Evolutionary conservation across 2,329 filamentous ascomycete species (phyloP).

Genomic region (Diaporthe humulicola): DNA sequence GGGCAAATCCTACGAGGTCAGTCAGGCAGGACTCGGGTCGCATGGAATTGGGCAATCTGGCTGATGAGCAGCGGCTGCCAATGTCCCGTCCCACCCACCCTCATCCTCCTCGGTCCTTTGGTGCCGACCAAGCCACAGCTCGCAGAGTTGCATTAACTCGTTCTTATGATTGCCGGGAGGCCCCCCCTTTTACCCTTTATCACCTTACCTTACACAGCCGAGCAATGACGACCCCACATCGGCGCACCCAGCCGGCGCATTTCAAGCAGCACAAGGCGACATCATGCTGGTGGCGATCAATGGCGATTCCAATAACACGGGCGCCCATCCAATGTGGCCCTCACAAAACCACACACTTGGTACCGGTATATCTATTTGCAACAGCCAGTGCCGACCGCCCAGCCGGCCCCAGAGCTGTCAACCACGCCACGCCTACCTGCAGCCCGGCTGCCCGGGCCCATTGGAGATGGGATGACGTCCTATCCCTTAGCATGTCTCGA

Average conservation of each 20-base stretch:
- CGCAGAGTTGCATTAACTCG: conserved; percentile 26
- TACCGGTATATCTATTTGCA: not conserved
- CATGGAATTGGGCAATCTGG: conserved; percentile 28
- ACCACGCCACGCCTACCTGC: conserved; percentile 9
- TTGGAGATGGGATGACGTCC: conserved; percentile 25
- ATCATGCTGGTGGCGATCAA: conserved; percentile 23
- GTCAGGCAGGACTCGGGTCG: not conserved
- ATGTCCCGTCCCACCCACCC: conserved; percentile 26
- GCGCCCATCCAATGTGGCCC: not conserved
- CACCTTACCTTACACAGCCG: conserved; percentile 9
- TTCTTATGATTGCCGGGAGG: conserved; percentile 11
- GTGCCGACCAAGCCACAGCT: conserved; percentile 30
- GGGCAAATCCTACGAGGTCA: not conserved
- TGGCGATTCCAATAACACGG: not conserved
- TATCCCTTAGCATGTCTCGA: conserved; percentile 19
- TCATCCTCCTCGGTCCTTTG: conserved; percentile 24
- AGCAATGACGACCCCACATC: conserved; percentile 11
- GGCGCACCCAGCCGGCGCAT: conserved; percentile 8
- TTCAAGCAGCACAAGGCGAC: not conserved
- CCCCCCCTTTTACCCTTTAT: conserved; percentile 17
- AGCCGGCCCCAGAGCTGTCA: conserved; percentile 13
- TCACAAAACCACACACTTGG: not conserved
- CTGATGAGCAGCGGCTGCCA: conserved; percentile 19
- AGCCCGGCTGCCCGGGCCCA: conserved; percentile 8
- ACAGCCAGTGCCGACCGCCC: not conserved